Evolutionary conservation across 2,329 filamentous ascomycete genomes (phyloP), one percentile per base, ranked within the genome.

Genomic region (Graphilbum fragrans): DNA sequence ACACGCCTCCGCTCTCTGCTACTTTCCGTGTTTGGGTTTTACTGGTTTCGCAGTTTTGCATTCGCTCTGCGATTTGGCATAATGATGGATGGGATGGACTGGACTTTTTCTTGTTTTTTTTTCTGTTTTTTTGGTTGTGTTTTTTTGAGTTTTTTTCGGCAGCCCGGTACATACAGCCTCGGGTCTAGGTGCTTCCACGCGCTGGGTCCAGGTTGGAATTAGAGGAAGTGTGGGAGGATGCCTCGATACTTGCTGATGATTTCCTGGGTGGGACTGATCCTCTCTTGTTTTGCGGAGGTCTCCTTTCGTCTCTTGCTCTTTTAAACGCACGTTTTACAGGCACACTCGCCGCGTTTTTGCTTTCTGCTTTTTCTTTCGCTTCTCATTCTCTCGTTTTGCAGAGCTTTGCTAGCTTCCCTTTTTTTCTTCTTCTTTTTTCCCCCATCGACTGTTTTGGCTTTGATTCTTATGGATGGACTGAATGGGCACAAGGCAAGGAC

Each of bases 151-250:
- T 39, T 20, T 25, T 35, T 25, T 18, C 31, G 11, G 27, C 22
- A 21, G 33, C 16, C 25, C 27, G 18, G 16, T 21, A 41, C 16
- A 2, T 22, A n/a, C n/a, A n/a, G n/a, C n/a, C n/a, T n/a, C n/a
- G n/a, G n/a, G n/a, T 41, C n/a, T 29, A 29, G 19, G 31, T 33
- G 2, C 38, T 41, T 14, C 31, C 42, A n/a, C n/a, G n/a, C n/a
- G n/a, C 38, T 35, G 17, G 38, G 27, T 41, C 18, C n/a, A 41
- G 41, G 41, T 38, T 39, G 41, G 22, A 41, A 33, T 32, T 42
- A 42, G 40, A 47, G 43, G 43, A n/a, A 42, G 42, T 45, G 41
- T 45, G 41, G 44, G 42, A 37, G 42, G 44, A 43, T 46, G 41
- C 39, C 37, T 43, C 37, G 6, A 21, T 39, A 29, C 17, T 38